Evolutionary conservation across 2,329 filamentous ascomycete species (phyloP).

Genomic region (Sclerotinia subarctica): DNA sequence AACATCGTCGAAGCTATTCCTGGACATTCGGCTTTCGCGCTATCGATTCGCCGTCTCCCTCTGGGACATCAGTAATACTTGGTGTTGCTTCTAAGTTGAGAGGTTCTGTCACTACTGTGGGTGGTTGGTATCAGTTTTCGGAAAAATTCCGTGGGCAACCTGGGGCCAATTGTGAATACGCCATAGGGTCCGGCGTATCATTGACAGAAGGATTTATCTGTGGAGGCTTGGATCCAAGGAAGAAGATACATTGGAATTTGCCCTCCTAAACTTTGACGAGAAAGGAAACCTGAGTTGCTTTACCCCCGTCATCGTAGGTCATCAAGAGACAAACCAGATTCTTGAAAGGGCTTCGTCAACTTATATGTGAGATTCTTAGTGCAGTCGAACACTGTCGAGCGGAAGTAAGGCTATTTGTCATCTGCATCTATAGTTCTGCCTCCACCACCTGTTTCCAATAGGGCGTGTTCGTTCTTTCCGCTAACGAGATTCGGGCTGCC

Average conservation of each 20-base stretch:
- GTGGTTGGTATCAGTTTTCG: background rate
- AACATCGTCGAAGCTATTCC: background rate
- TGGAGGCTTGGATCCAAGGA: slow-evolving; percentile 1
- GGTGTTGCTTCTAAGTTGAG: background rate
- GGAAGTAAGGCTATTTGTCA: slow-evolving; percentile 32
- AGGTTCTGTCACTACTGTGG: background rate
- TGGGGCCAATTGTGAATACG: background rate
- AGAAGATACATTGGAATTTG: background rate
- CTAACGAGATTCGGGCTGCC: slow-evolving; percentile 25
- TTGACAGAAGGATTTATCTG: background rate
- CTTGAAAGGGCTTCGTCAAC: slow-evolving; percentile 25
- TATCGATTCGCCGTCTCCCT: background rate
- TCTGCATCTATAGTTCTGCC: slow-evolving; percentile 32
- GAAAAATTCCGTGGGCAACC: background rate
- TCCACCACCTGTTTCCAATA: slow-evolving; percentile 30
- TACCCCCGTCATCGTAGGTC: slow-evolving; percentile 23
- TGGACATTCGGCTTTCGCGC: background rate
- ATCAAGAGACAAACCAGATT: slow-evolving; percentile 24
- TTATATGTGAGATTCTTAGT: slow-evolving; percentile 30
- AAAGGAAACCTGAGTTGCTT: slow-evolving; percentile 9
- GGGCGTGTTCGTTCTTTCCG: slow-evolving; percentile 12
- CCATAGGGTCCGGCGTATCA: background rate
- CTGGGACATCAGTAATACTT: slow-evolving; percentile 5
- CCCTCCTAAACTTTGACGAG: background rate
- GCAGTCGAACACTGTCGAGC: slow-evolving; percentile 27